Evolutionary conservation across 805 yeast species (phyloP).

Genomic region (Komagataella pseudopastoris): DNA sequence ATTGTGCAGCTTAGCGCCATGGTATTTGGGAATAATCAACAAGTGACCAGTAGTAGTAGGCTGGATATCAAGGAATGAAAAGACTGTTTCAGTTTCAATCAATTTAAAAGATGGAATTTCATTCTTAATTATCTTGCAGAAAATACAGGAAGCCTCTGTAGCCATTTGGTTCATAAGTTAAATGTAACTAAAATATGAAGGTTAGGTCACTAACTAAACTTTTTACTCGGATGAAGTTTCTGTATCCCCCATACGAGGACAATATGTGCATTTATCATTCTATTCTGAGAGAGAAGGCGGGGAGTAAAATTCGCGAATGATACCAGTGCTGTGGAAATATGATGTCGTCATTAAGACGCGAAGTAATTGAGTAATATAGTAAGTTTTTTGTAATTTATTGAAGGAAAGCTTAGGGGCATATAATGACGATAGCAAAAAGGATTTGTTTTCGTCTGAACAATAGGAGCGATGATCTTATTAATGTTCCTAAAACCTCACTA

Average conservation of each 20-base stretch:
- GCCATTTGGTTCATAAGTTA: constrained; percentile 10
- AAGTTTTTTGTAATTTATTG: no score
- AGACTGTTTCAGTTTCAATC: constrained; percentile 70
- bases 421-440: no score
- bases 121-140: constrained; percentile 88
- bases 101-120: constrained; percentile 86
- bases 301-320: no score
- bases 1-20: constrained; percentile 86
- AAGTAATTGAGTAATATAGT: no score
- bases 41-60: constrained; percentile 88
- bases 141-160: constrained; percentile 59
- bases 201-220: background rate
- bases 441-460: no score
- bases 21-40: constrained; percentile 82
- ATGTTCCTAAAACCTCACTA: no score
- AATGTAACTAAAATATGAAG: background rate
- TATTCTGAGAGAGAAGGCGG: no score
- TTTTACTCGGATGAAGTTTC: background rate
- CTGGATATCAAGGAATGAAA: constrained; percentile 84
- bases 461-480: no score
- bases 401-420: no score
- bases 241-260: background rate
- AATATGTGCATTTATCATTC: background rate
- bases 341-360: no score
- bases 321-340: no score